A percentile compares a stretch with the other conserved stretches of the same genome.
phyloP scores from a whole-genome alignment of 225 moss, liverwort and hornwort species.

The Pseudoscleropodium purum region DNA sequence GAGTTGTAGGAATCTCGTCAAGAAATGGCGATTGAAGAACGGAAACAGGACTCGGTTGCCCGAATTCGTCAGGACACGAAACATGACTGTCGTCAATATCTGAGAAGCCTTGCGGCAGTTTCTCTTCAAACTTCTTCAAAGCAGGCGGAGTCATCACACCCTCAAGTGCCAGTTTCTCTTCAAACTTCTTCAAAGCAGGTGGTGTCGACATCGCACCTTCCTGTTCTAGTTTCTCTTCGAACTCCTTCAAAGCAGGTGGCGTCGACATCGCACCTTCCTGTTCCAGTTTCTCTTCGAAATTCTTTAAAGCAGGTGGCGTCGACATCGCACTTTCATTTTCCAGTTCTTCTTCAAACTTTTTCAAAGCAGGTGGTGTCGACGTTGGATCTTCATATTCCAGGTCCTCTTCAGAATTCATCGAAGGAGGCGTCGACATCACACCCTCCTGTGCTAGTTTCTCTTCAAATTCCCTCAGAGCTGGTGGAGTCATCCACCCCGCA shows the following conservation, averaged over 20 bases:
- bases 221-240: not conserved
- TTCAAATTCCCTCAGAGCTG: conserved; percentile 27
- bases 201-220: not conserved
- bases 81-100: not conserved
- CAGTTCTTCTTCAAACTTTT: not conserved
- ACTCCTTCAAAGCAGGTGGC: not conserved
- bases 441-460: conserved; percentile 16
- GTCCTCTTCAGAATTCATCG: not conserved
- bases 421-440: not conserved
- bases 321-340: not conserved
- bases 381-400: not conserved
- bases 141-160: conserved; percentile 38
- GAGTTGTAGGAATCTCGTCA: conserved; percentile 62
- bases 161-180: not conserved
- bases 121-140: conserved; percentile 33
- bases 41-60: conserved; percentile 66
- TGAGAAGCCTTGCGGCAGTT: conserved; percentile 14
- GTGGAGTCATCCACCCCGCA: conserved; percentile 29
- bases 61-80: conserved; percentile 49
- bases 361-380: not conserved
- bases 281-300: conserved; percentile 20
- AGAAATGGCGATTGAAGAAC: conserved; percentile 74
- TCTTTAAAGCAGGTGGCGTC: conserved; percentile 7
- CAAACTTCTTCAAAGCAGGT: not conserved
- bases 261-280: not conserved